A percentile compares a stretch with the other conserved stretches of the same genome.
Conservation (phyloP, 1,139 yeast genomes). For the Nakaseomyces kungkrabaensis region DNA sequence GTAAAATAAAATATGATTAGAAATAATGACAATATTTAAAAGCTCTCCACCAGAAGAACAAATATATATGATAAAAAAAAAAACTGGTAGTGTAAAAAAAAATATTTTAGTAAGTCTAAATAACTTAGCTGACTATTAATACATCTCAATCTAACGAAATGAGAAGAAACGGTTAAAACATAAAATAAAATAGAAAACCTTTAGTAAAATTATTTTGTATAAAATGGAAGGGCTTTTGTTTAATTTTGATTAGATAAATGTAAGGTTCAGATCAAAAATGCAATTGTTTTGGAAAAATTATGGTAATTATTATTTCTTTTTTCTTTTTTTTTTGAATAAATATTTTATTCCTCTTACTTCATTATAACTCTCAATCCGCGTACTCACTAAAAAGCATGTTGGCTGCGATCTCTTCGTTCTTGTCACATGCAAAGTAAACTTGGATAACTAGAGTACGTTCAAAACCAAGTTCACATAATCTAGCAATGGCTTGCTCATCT, state of each 20-base stretch:
- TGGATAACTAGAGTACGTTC: conserved; percentile 81
- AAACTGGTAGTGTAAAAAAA: not conserved
- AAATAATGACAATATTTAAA: not conserved
- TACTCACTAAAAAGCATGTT: conserved; percentile 55
- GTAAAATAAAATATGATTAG: too few relatives aligned
- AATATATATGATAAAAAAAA: not conserved
- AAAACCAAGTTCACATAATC: conserved; percentile 88
- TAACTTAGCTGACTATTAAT: not conserved
- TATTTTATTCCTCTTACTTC: not conserved
- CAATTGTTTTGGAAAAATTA: not conserved
- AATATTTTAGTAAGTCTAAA: not conserved
- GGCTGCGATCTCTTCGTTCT: conserved; percentile 94
- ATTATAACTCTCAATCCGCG: conserved; percentile 16
- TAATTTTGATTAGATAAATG: not conserved
- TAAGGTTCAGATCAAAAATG: not conserved
- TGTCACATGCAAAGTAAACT: conserved; percentile 96
- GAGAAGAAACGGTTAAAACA: not conserved
- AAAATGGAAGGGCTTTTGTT: not conserved
- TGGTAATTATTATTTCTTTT: not conserved
- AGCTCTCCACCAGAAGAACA: not conserved
- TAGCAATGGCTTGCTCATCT: conserved; percentile 77
- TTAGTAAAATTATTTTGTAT: not conserved
- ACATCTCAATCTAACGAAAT: not conserved
- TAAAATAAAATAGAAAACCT: not conserved
- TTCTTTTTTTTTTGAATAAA: not conserved